These are phyloP conservation scores for Acrocalymma vagum DNA, from an alignment of 2,329 filamentous ascomycete genomes.

Conservation along the genomic window DNA sequence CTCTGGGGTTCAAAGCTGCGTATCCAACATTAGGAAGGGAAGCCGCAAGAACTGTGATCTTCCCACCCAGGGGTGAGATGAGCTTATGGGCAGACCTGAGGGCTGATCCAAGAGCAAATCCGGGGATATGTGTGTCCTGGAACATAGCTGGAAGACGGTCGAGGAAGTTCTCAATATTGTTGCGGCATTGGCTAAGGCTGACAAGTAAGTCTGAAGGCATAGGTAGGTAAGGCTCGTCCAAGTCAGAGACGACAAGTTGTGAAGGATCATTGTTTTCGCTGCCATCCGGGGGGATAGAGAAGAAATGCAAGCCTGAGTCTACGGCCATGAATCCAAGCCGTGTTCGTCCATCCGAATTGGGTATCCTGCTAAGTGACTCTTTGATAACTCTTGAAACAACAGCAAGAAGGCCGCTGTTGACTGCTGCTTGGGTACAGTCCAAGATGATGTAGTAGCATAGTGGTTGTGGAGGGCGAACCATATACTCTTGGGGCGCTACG, in stretches of 20 bases:
- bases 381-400: slow-evolving; percentile 93
- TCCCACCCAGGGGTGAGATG: slow-evolving; percentile 92
- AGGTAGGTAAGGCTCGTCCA: slow-evolving; percentile 95
- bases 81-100: slow-evolving; percentile 93
- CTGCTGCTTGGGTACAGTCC: slow-evolving; percentile 66
- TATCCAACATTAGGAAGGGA: slow-evolving; percentile 89
- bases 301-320: slow-evolving; percentile 94
- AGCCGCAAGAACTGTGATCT: slow-evolving; percentile 90
- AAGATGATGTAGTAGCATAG: slow-evolving; percentile 44
- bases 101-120: slow-evolving; percentile 94
- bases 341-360: slow-evolving; percentile 94
- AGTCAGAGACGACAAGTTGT: slow-evolving; percentile 93
- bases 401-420: slow-evolving; percentile 82
- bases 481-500: slow-evolving; percentile 97
- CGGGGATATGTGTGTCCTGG: slow-evolving; percentile 87
- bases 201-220: slow-evolving; percentile 92
- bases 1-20: slow-evolving; percentile 86
- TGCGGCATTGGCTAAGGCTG: slow-evolving; percentile 84
- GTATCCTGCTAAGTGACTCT: slow-evolving; percentile 94
- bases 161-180: slow-evolving; percentile 91
- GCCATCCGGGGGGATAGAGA: slow-evolving; percentile 88
- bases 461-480: slow-evolving; percentile 96
- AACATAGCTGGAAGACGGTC: slow-evolving; percentile 95
- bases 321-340: slow-evolving; percentile 94
- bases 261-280: slow-evolving; percentile 85